phyloP scores from a whole-genome alignment of 371 early-diverging fungal species.

The Blakeslea trispora region DNA sequence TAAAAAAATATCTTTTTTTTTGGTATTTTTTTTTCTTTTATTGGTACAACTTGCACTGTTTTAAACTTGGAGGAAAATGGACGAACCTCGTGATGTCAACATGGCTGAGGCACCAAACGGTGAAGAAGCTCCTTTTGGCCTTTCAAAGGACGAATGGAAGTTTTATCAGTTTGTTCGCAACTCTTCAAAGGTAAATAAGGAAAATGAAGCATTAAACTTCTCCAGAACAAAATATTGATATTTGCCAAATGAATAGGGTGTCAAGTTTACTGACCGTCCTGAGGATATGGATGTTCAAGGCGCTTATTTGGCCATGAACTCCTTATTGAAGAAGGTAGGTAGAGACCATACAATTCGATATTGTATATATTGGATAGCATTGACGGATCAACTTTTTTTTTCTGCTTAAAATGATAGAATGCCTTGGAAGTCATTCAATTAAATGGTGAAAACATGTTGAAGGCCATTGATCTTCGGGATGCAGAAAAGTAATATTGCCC shows the following conservation, averaged over 20 bases:
- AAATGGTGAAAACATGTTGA: slow-evolving; percentile 45
- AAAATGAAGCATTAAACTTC: neutral
- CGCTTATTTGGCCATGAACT: slow-evolving; percentile 52
- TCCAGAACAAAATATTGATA: too few relatives aligned
- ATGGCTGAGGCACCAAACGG: slow-evolving; percentile 18
- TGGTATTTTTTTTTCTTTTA: neutral
- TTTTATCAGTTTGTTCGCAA: slow-evolving; percentile 29
- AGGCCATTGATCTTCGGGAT: slow-evolving; percentile 40
- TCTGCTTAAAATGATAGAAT: too few relatives aligned
- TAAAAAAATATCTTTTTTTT: neutral
- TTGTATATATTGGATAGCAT: too few relatives aligned
- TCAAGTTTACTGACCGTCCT: slow-evolving; percentile 48
- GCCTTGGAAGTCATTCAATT: slow-evolving; percentile 32
- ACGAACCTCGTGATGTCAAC: slow-evolving; percentile 5
- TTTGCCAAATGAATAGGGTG: slow-evolving; percentile 23
- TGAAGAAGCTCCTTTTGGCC: slow-evolving; percentile 27
- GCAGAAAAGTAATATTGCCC: slow-evolving; percentile 40
- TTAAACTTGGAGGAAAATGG: slow-evolving; percentile 2
- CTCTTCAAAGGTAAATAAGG: slow-evolving; percentile 16
- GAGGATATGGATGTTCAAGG: slow-evolving; percentile 44
- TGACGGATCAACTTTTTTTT: too few relatives aligned
- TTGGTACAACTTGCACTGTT: neutral
- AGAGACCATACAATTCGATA: too few relatives aligned
- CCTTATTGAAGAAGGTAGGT: slow-evolving; percentile 51
- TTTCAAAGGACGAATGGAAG: slow-evolving; percentile 27